phyloP scores from a whole-genome alignment of 2,329 filamentous ascomycete genomes.

The Phialemoniopsis sp. region DNA sequence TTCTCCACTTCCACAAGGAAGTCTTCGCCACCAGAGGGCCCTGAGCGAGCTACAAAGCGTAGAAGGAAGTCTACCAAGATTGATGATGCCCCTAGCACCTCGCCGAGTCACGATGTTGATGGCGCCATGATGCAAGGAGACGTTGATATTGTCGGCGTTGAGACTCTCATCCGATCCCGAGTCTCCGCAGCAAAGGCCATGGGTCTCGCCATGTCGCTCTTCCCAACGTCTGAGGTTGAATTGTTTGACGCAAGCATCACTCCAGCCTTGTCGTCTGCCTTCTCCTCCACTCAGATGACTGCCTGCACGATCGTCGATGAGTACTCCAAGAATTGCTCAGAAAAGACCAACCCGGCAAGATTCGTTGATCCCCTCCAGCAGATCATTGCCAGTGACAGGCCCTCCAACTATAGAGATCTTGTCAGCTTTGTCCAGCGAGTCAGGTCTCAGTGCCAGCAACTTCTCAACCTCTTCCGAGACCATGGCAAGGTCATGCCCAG shows the following conservation, averaged over 20 bases:
- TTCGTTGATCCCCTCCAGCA: constrained; percentile 65
- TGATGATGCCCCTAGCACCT: constrained; percentile 60
- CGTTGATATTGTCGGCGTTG: constrained; percentile 86
- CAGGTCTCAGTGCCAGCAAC: constrained; percentile 83
- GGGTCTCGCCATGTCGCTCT: constrained; percentile 74
- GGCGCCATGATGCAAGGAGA: constrained; percentile 98
- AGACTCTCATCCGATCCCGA: constrained; percentile 83
- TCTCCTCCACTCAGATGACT: constrained; percentile 81
- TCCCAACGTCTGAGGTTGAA: constrained; percentile 60
- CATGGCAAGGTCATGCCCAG: constrained; percentile 74
- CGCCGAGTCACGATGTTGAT: constrained; percentile 90
- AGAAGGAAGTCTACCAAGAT: constrained; percentile 81
- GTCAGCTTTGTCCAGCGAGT: constrained; percentile 87
- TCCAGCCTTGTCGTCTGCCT: constrained; percentile 65
- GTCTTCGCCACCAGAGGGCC: constrained; percentile 46
- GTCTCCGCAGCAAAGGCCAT: constrained; percentile 84
- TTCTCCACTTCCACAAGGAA: constrained; percentile 40
- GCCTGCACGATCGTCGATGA: constrained; percentile 84
- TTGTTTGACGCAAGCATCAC: constrained; percentile 63
- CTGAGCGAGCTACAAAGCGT: constrained; percentile 66
- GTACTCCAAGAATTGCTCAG: constrained; percentile 62
- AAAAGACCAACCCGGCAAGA: constrained; percentile 44
- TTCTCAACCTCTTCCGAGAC: constrained; percentile 89
- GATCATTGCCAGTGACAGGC: constrained; percentile 78
- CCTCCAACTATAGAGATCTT: constrained; percentile 81